Percentiles rank a stretch among this genome's conserved stretches.
Evolutionary conservation across 2,329 filamentous ascomycete genomes (phyloP).

Genomic region (Phialemonium atrogriseum): DNA sequence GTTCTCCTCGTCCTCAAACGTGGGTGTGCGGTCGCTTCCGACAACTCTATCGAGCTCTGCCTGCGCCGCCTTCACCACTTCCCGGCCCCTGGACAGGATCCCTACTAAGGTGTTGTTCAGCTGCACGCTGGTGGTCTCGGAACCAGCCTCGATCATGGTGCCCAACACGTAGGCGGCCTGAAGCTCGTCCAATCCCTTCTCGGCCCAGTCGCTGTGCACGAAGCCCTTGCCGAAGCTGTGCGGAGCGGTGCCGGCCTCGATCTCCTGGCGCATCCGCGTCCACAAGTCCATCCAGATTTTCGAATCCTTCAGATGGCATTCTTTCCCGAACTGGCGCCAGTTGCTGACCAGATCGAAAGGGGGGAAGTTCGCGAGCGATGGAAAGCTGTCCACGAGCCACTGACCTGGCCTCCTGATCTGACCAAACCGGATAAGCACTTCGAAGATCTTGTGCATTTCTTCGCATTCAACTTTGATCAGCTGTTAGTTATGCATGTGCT

Average conservation of each 20-base stretch:
- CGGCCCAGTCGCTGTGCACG: constrained; percentile 26
- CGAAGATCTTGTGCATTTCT: constrained; percentile 29
- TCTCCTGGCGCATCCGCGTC: too few relatives aligned
- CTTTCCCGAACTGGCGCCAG: constrained; percentile 26
- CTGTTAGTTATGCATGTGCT: too few relatives aligned
- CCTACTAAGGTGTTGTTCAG: constrained; percentile 27
- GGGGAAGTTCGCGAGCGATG: constrained; percentile 31
- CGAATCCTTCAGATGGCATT: too few relatives aligned
- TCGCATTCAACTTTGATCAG: too few relatives aligned
- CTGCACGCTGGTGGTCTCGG: constrained; percentile 25
- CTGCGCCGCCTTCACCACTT: constrained; percentile 30
- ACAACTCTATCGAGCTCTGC: constrained; percentile 29
- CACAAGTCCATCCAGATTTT: too few relatives aligned
- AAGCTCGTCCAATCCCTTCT: too few relatives aligned
- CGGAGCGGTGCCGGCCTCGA: too few relatives aligned
- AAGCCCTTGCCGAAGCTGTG: too few relatives aligned
- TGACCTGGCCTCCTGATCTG: too few relatives aligned
- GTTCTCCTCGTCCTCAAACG: constrained; percentile 24
- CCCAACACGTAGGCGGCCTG: constrained; percentile 27
- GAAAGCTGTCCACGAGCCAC: constrained; percentile 40
- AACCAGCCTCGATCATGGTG: constrained; percentile 23
- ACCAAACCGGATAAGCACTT: too few relatives aligned
- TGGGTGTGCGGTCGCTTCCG: constrained; percentile 25
- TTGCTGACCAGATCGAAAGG: constrained; percentile 31
- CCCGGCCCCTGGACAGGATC: constrained; percentile 32